Base-by-base conservation (phyloP, 2,329 filamentous ascomycete species). In the Aspergillus intermedius region DNA sequence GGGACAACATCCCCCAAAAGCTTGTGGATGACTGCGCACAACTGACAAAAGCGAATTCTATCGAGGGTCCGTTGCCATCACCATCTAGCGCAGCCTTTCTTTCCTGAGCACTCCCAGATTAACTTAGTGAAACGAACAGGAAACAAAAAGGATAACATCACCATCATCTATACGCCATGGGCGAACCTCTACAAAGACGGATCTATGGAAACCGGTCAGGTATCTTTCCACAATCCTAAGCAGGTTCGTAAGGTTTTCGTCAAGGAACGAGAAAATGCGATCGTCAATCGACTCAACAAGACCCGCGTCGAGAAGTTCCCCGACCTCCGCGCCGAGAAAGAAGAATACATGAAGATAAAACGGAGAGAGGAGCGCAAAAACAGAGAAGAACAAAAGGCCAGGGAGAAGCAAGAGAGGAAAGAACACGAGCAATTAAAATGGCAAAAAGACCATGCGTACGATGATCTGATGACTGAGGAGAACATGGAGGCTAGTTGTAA, bases 111-210 rank as follows among this genome's bases (percentile, higher is more conserved):
- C 25, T 28, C 17, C 15, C 25, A 21, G 34, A 23, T 41, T 52
- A 64, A 45, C 67, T 50, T 44, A 22, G 12, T 32, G 4, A 40
- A 15, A 7, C 10, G 17, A 40, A 37, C 50, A 91, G 87, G 93
- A 55, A 98, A 98, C 76, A 98, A 98, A 73, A 97, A 96, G 70
- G 91, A 97, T 70, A 97, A 97, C 71, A 77, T 98, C 61, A 95
- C 90, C 13, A 71, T 98, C 63, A 94, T 98, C 63, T 98, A 98
- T 74, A 98, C 93, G 4, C 93, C 93, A 5, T 97, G 93, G 90
- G 87, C 88, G 41, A 98, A 98, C 68, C 79, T 98, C 30, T 87
- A 88, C 67, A 98, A 98, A 67, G 89, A 94, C 64, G 91, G 91
- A 25, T 88, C 86, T 67, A 98, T 98, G 93, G 91, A 88, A 15